Base-by-base conservation (phyloP, 2,329 filamentous ascomycete genomes). In the Colletotrichum incanum region DNA sequence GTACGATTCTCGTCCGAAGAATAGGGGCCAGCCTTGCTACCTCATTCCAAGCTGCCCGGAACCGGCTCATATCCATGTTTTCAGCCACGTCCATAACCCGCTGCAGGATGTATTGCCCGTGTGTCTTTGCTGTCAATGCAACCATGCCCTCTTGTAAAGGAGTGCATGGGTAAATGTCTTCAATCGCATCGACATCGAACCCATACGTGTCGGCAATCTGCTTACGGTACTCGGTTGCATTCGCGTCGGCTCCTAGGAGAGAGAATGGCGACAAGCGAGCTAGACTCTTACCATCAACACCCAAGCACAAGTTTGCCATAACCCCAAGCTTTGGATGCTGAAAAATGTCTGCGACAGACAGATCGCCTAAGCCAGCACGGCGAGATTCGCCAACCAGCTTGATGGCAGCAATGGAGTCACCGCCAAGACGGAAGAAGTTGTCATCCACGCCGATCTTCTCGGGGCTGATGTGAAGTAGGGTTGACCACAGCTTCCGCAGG, bases 371-470 rank as follows among this genome's bases (percentile, higher is more conserved):
- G 9, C 65, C 65, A 5, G 12, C n/a, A 2, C 59, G 26, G 23
- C 49, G 58, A 7, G 59, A 58, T 7, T 63, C 39, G 11, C 58
- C 45, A 1, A 72, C 65, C 4, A 77, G 66, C 28, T 73, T 74
- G 72, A 79, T 79, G 14, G 77, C 76, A 1, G 62, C 63, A 14
- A 79, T 69, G 0, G 78, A 79, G 63, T 78, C 75, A 3, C 77
- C 74, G 3, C 75, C 77, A 1, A 77, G 68, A 2, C 68, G 60
- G 28, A 79, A 74, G 58, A 79, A 79, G 62, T 70, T 75, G 56
- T 76, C 75, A n/a, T 74, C 65, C 5, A 55, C 28, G 16, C 58
- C 58, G 12, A 68, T 28, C n/a, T 41, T 37, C 6, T 26, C 45
- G 1, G 55, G 9, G 20, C 14, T n/a, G 50, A 52, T 31, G 50